Conservation (phyloP, 148 eudicot genomes). For the Camellia lanceoleosa region DNA sequence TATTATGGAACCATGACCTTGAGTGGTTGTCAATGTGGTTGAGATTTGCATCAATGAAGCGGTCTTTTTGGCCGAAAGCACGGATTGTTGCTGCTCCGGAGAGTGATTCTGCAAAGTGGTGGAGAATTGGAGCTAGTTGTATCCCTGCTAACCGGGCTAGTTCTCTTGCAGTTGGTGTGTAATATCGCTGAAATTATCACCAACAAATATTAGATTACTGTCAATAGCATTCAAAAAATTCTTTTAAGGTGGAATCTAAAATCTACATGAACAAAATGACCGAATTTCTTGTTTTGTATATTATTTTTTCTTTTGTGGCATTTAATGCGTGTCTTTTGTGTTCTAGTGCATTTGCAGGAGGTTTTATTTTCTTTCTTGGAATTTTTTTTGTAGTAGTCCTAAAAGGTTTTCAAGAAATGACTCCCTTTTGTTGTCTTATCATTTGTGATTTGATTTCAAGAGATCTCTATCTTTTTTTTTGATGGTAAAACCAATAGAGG, state of each 20-base stretch:
- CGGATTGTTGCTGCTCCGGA: constrained; percentile 93
- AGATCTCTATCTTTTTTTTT: not conserved
- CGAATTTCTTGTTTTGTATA: too few species aligned
- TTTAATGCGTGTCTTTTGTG: not conserved
- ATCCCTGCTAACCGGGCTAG: constrained; percentile 82
- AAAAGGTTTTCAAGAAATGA: not conserved
- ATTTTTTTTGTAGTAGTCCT: not conserved
- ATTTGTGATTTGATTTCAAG: not conserved
- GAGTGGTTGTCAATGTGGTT: constrained; percentile 66
- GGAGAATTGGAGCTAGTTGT: constrained; percentile 84
- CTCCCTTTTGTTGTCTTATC: not conserved
- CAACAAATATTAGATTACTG: not conserved
- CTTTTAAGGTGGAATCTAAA: not conserved
- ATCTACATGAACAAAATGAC: not conserved
- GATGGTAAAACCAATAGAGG: not conserved
- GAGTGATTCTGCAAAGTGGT: constrained; percentile 93
- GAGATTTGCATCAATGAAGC: constrained; percentile 64
- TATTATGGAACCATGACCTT: constrained; percentile 92
- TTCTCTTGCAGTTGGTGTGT: constrained; percentile 96
- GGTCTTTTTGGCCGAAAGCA: constrained; percentile 67
- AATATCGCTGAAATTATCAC: constrained; percentile 55
- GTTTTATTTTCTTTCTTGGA: not conserved
- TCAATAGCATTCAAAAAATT: not conserved
- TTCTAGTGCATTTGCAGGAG: not conserved
- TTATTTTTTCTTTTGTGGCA: not conserved